phyloP scores from a whole-genome alignment of 1,139 yeast genomes.

The Debaryomyces sp. region DNA sequence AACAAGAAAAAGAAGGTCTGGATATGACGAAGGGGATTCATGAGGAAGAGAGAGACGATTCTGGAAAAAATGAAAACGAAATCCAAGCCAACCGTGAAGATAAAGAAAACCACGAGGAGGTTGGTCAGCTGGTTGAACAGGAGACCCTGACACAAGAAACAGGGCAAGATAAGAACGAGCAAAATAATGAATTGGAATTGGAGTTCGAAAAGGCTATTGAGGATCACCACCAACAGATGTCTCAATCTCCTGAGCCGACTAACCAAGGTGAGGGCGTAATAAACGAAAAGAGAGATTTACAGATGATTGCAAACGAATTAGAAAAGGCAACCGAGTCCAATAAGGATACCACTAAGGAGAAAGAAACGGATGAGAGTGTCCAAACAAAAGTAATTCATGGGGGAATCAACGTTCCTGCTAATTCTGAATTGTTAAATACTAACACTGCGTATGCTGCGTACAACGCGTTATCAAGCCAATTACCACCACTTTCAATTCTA shows the following conservation, averaged over 20 bases:
- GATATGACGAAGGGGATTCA: not conserved
- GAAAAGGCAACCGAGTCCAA: conserved; percentile 20
- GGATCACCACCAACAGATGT: conserved; percentile 13
- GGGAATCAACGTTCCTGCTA: conserved; percentile 32
- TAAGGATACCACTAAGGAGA: conserved; percentile 10
- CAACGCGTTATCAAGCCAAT: conserved; percentile 42
- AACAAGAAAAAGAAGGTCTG: not conserved
- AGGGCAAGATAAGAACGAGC: conserved; percentile 2
- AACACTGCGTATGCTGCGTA: conserved; percentile 48
- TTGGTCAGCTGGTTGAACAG: not conserved
- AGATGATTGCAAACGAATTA: conserved; percentile 22
- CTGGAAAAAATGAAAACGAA: not conserved
- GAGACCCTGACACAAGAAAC: not conserved
- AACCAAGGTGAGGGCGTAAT: not conserved
- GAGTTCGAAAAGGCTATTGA: conserved; percentile 17
- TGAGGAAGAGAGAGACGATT: not conserved
- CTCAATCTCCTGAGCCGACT: conserved; percentile 8
- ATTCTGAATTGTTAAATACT: conserved; percentile 47
- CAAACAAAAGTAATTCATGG: conserved; percentile 1
- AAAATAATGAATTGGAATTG: conserved; percentile 13
- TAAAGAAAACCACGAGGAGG: not conserved
- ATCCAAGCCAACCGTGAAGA: not conserved
- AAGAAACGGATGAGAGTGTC: not conserved
- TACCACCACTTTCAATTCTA: conserved; percentile 41
- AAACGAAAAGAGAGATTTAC: conserved; percentile 19